Base-by-base conservation (phyloP, 805 yeast genomes). In the Schizosaccharomyces japonicus region DNA sequence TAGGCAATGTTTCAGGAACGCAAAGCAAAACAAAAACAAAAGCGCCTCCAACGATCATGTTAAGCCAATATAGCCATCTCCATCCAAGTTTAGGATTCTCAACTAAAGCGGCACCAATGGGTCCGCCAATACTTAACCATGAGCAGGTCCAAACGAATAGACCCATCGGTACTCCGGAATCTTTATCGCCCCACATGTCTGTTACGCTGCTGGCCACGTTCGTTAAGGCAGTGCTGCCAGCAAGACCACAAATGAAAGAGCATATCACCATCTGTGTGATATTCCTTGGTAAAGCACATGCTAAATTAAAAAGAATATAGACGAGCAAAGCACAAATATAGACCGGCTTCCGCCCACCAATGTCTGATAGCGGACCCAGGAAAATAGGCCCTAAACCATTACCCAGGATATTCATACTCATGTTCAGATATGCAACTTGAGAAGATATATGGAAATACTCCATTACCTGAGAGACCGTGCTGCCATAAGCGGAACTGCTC, bases 21-120 rank as follows among this genome's bases (percentile, higher is more conserved):
- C 19, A 15, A 26, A 29, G 23, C 10, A 42, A 50, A 15, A 67
- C 57, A 7, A 64, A 50, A 2, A 69, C 56, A 1, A 65, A 52
- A 13, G 70, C 63, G 2, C 71, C 60, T 1, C 70, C 69, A 56
- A 78, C 60, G 45, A 79, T 72, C 52, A 81, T 92, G 2, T 76
- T 68, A 49, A 80, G 64, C 59, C 79, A 80, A 51, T 68, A 68
- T 13, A 80, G 70, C 87, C 90, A 79, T 58, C 92, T 67, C 90
- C 92, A 82, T n/a, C 83, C 78, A 45, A 61, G 52, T 58, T 63
- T 61, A 8, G 63, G 55, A 52, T 69, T 66, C 27, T 64, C 69
- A 31, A 75, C 72, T 13, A 42, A 19, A 17, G 30, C 31, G 0
- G 75, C 72, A 50, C 81, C 78, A 48, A 71, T 68, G 49, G 80